Percentiles rank a stretch among this genome's conserved stretches.
Evolutionary conservation across 2,329 filamentous ascomycete species (phyloP).

Genomic region (Stagonosporopsis rhizophila): DNA sequence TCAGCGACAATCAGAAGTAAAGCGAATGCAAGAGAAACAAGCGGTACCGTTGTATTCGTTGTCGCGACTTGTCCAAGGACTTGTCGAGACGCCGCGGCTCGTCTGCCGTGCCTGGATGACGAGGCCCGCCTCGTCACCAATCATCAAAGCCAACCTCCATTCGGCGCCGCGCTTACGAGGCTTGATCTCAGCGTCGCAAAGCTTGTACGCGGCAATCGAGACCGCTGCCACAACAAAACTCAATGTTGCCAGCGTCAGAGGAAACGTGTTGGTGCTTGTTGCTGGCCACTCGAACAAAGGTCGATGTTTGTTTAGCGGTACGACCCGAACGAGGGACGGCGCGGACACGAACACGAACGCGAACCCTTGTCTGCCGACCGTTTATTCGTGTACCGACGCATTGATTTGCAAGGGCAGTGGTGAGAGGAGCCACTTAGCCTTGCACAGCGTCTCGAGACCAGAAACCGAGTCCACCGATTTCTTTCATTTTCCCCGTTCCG

Average conservation of each 20-base stretch:
- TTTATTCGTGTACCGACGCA: too few species aligned
- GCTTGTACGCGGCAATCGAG: neutral
- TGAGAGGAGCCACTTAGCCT: too few species aligned
- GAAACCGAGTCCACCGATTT: too few species aligned
- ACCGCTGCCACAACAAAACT: neutral
- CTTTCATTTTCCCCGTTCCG: too few species aligned
- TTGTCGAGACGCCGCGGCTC: neutral
- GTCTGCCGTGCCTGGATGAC: slow-evolving; percentile 6
- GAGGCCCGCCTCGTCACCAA: slow-evolving; percentile 12
- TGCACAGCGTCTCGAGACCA: too few species aligned
- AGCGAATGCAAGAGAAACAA: neutral
- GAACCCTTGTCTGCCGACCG: too few species aligned
- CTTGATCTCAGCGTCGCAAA: slow-evolving; percentile 3
- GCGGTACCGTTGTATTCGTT: neutral
- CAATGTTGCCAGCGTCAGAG: neutral
- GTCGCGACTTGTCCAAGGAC: neutral
- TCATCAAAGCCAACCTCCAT: neutral
- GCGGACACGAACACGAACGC: neutral
- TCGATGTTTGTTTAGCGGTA: neutral
- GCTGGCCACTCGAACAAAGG: neutral
- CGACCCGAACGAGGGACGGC: neutral
- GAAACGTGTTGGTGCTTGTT: neutral
- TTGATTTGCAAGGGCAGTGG: too few species aligned
- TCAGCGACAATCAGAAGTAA: neutral
- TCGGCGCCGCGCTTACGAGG: slow-evolving; percentile 9